phyloP scores from a whole-genome alignment of 768 basidiomycete species.

The Boletus patriciae region DNA sequence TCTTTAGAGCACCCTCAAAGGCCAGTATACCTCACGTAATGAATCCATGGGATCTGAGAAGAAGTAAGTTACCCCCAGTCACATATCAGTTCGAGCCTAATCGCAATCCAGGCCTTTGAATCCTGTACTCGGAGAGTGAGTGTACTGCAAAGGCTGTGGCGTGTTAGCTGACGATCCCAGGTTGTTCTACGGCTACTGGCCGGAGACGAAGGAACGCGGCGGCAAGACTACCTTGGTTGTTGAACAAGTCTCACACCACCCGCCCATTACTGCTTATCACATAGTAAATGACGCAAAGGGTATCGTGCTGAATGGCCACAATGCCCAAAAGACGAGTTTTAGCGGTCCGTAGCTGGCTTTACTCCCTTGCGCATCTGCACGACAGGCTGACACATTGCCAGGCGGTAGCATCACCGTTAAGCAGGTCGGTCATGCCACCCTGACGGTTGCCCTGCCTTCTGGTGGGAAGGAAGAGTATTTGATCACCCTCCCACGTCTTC shows the following conservation, averaged over 20 bases:
- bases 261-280: conserved; percentile 82
- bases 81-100: conserved; percentile 9
- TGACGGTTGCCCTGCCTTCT: conserved; percentile 62
- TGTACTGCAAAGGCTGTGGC: conserved; percentile 12
- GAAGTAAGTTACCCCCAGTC: conserved; percentile 56
- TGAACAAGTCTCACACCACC: conserved; percentile 97
- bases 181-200: conserved; percentile 89
- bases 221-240: conserved; percentile 84
- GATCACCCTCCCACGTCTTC: conserved; percentile 87
- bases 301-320: conserved; percentile 78
- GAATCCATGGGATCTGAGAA: conserved; percentile 97
- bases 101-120: conserved; percentile 73
- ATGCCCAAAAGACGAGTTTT: conserved; percentile 95
- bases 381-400: conserved; percentile 23
- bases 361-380: not conserved
- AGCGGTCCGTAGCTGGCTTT: conserved; percentile 48
- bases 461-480: conserved; percentile 71
- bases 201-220: conserved; percentile 59
- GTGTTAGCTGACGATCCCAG: conserved; percentile 35
- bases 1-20: conserved; percentile 81
- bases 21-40: conserved; percentile 92
- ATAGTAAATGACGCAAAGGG: conserved; percentile 82
- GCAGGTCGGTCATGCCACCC: conserved; percentile 90
- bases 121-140: conserved; percentile 90
- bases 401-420: conserved; percentile 81